A percentile compares a stretch with the other conserved stretches of the same genome.
Conservation (phyloP, 2,329 filamentous ascomycete species). For the Verticillium tricorpus region DNA sequence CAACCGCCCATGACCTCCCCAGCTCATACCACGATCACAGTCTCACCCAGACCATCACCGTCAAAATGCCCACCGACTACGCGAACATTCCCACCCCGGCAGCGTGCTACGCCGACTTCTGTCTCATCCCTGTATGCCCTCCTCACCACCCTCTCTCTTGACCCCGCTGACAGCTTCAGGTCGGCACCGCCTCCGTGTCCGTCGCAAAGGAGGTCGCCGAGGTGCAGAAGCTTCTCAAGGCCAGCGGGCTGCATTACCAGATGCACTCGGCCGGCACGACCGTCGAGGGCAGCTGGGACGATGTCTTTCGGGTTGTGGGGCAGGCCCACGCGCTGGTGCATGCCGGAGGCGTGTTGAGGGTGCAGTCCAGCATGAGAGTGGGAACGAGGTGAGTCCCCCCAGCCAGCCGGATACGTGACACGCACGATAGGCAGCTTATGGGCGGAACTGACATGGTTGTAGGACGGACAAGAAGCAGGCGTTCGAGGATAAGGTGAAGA, state of each 20-base stretch:
- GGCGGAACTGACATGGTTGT: not conserved
- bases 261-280: conserved; percentile 97
- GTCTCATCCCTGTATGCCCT: conserved; percentile 68
- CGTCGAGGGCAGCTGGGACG: conserved; percentile 87
- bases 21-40: not conserved
- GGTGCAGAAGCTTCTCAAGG: conserved; percentile 79
- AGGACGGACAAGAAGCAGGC: conserved; percentile 84
- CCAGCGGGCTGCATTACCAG: conserved; percentile 73
- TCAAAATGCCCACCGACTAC: conserved; percentile 35
- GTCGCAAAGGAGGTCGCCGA: conserved; percentile 82
- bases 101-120: conserved; percentile 84
- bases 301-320: conserved; percentile 80
- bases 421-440: not conserved
- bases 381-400: conserved; percentile 62
- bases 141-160: not conserved
- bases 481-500: conserved; percentile 73
- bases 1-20: too few species aligned
- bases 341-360: conserved; percentile 68
- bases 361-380: conserved; percentile 85
- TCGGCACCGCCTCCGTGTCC: conserved; percentile 74
- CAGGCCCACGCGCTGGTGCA: conserved; percentile 79
- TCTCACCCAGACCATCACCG: not conserved
- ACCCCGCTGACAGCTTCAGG: conserved; percentile 34
- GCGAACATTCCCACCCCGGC: conserved; percentile 58
- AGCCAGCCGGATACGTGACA: not conserved